These are phyloP conservation scores for Fusarium sp. DNA, from an alignment of 2,329 filamentous ascomycete species.

Conservation along the genomic window DNA sequence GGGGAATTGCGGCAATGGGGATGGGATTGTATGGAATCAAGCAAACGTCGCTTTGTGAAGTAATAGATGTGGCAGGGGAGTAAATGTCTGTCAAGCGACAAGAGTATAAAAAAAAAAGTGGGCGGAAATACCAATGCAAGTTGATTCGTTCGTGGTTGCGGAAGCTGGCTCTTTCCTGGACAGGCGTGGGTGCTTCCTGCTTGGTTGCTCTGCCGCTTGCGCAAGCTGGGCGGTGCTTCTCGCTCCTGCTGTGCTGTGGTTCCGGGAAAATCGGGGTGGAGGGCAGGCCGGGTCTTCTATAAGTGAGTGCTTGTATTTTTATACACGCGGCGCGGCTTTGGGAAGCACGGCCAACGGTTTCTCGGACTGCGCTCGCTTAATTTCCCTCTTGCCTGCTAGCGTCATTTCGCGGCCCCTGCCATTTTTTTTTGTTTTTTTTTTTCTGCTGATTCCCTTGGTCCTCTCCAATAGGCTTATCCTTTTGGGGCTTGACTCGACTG, in stretches of 20 bases:
- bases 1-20: slow-evolving; percentile 20
- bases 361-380: slow-evolving; percentile 49
- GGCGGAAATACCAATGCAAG: slow-evolving; percentile 5
- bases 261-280: slow-evolving; percentile 53
- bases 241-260: slow-evolving; percentile 38
- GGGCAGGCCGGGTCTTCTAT: slow-evolving; percentile 57
- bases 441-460: slow-evolving; percentile 31
- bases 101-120: slow-evolving; percentile 24
- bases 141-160: slow-evolving; percentile 11
- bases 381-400: slow-evolving; percentile 50
- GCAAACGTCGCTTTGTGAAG: background rate
- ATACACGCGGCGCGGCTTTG: slow-evolving; percentile 52
- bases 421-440: slow-evolving; percentile 28
- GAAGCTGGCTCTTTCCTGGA: slow-evolving; percentile 29
- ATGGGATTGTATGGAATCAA: slow-evolving; percentile 5
- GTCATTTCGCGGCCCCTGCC: slow-evolving; percentile 40
- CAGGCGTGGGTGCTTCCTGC: slow-evolving; percentile 32
- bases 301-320: slow-evolving; percentile 58
- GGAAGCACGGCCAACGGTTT: slow-evolving; percentile 48
- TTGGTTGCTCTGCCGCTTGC: slow-evolving; percentile 39
- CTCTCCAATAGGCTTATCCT: slow-evolving; percentile 29
- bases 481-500: slow-evolving; percentile 25
- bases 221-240: slow-evolving; percentile 17
- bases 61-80: background rate
- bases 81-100: background rate